phyloP scores from a whole-genome alignment of 176 grass and related monocot species.

The Sorghum bicolor region DNA sequence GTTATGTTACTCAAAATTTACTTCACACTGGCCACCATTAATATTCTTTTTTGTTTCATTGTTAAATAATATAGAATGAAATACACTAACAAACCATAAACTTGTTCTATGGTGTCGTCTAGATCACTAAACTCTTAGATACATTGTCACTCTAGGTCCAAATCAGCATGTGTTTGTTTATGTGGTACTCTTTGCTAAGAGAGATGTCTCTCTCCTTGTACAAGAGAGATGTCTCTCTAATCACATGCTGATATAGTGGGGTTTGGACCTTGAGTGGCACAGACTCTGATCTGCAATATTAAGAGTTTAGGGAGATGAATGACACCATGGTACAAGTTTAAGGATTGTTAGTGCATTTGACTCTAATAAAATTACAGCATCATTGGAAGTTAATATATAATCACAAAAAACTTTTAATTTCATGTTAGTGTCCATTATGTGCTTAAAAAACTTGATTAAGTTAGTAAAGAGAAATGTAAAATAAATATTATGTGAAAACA shows the following conservation, averaged over 20 bases:
- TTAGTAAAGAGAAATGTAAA: slow-evolving; percentile 15
- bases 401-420: not conserved
- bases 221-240: not conserved
- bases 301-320: not conserved
- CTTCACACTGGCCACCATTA: not conserved
- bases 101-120: not conserved
- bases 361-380: not conserved
- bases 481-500: slow-evolving; percentile 8
- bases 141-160: not conserved
- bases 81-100: not conserved
- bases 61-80: not conserved
- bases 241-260: not conserved
- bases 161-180: not conserved
- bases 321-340: not conserved
- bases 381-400: not conserved
- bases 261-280: not conserved
- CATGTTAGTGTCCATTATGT: not conserved
- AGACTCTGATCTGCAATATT: not conserved
- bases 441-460: not conserved
- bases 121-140: not conserved
- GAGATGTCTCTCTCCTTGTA: not conserved
- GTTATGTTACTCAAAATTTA: not conserved
- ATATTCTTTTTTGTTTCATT: not conserved
- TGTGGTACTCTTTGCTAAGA: not conserved
- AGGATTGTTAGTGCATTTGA: not conserved